Base-by-base conservation (phyloP, 805 yeast species). In the Barnettozyma salicaria region DNA sequence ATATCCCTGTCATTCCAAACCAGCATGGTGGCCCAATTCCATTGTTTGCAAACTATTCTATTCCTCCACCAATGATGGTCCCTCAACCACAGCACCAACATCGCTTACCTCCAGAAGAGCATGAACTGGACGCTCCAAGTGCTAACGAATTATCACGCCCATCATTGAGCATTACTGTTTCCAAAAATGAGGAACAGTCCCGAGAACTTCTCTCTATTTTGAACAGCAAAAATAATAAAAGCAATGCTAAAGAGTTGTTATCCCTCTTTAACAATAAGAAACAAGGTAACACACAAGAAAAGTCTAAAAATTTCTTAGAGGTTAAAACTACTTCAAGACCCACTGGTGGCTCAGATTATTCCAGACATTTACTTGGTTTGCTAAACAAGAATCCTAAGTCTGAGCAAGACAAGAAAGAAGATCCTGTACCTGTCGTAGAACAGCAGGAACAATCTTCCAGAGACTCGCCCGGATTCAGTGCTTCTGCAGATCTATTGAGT, bases 161-260 rank as follows among this genome's bases (percentile, higher is more conserved):
- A 27, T 55, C 62, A 7, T 49, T 63, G 33, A 56, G 55, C n/a
- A 43, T 56, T 5, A 45, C 52, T 14, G 33, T 12, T 25, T 27
- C 40, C 32, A 53, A 45, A 36, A 47, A 46, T 35, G 58, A 52
- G 30, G 56, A 61, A 4, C 63, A 64, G 36, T 63, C 70, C 2
- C 63, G 61, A 42, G 73, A 69, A 35, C 48, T 72, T 11, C 58
- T 70, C 36, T 64, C 70, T 3, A 55, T 71, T 14, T 58, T 72
- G 48, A 67, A 63, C 25, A 38, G 36, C 3, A 34, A 37, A 7
- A 37, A 36, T 7, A 44, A 30, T 26, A 33, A 30, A 33, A 27
- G 35, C 4, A 36, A 30, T 30, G 36, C 49, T 4, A 44, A 44
- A 26, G 49, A 42, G 8, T 30, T 49, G 7, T 27, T 45, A 14